Conservation (phyloP, 345 rosid genomes). For the Psidium friedrichsthalianum region DNA sequence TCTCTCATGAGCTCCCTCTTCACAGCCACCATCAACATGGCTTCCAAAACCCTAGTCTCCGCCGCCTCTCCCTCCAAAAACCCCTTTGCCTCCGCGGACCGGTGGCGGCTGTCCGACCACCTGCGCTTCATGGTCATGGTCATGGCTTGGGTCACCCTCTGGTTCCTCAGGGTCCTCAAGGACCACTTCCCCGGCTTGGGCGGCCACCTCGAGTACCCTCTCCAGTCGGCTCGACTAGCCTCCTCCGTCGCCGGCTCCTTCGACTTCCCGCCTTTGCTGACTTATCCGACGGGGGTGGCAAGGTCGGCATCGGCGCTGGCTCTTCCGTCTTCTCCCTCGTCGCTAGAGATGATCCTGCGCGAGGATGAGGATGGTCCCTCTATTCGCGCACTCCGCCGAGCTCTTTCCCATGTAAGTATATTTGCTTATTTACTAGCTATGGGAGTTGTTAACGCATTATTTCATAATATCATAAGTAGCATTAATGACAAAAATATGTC, state of each 20-base stretch:
- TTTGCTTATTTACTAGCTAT: background rate
- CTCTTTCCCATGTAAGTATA: slow-evolving; percentile 63
- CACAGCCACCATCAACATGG: slow-evolving; percentile 57
- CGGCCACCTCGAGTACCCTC: slow-evolving; percentile 4
- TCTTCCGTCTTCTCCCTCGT: background rate
- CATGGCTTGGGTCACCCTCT: slow-evolving; percentile 47
- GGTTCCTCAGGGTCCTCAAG: slow-evolving; percentile 54
- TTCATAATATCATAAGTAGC: background rate
- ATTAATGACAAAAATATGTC: background rate
- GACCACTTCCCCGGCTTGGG: slow-evolving; percentile 34
- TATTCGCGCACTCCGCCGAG: slow-evolving; percentile 42
- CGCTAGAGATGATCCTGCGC: slow-evolving; percentile 31
- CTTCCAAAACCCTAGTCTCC: slow-evolving; percentile 46
- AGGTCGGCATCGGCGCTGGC: background rate
- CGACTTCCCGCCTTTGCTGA: background rate
- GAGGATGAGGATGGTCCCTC: slow-evolving; percentile 40
- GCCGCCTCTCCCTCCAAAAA: slow-evolving; percentile 36
- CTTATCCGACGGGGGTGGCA: background rate
- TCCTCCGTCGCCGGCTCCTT: background rate
- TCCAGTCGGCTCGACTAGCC: background rate
- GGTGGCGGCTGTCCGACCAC: slow-evolving; percentile 57
- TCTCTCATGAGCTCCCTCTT: slow-evolving; percentile 40
- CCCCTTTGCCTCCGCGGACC: slow-evolving; percentile 9
- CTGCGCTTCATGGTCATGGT: slow-evolving; percentile 63
- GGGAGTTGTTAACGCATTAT: background rate